Evolutionary conservation across 768 basidiomycete species (phyloP), one percentile per base, ranked within the genome.

Genomic region (Lactarius deliciosus): DNA sequence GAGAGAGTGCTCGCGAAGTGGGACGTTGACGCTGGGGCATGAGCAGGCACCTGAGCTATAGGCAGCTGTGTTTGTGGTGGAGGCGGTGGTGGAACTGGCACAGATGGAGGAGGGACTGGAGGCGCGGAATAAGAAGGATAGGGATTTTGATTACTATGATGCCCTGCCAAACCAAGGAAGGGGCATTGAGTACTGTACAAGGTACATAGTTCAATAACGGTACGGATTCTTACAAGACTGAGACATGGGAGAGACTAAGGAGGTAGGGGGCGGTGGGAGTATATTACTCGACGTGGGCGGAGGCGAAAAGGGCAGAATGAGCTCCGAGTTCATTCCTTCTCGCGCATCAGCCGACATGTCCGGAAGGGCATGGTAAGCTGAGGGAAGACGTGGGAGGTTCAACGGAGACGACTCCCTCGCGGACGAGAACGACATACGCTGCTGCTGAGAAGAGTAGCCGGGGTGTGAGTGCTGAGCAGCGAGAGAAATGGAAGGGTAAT

Each of bases 201-300:
- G 79, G 77, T 71, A 85, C 82, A 82, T 78, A 82, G 63, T 81
- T 86, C 80, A 86, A 82, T 85, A 86, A 73, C 80, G 82, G 83
- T 87, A 88, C 86, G 83, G 78, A 73, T 77, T 84, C 88, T 89
- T 89, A 89, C 88, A 86, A 83, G 83, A 77, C 70, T 74, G 71
- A 65, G 74, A 71, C 66, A 75, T 70, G 70, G 74, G 69, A 69
- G 73, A 61, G 63, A 74, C 72, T 77, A 83, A 85, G 86, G 86
- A 78, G 79, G 81, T 85, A 87, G 75, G 78, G 76, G 77, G 72
- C 68, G 74, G 73, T 64, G 73, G 71, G 74, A 76, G 72, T 72
- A 77, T 73, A 78, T 74, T 73, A 77, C 76, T 72, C 74, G 76
- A 69, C 72, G 78, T 71, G 73, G 75, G 69, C 61, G 68, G 71